Evolutionary conservation across 2,329 filamentous ascomycete genomes (phyloP), one percentile per base, ranked within the genome.

Genomic region (Arthrobotrys conoides): DNA sequence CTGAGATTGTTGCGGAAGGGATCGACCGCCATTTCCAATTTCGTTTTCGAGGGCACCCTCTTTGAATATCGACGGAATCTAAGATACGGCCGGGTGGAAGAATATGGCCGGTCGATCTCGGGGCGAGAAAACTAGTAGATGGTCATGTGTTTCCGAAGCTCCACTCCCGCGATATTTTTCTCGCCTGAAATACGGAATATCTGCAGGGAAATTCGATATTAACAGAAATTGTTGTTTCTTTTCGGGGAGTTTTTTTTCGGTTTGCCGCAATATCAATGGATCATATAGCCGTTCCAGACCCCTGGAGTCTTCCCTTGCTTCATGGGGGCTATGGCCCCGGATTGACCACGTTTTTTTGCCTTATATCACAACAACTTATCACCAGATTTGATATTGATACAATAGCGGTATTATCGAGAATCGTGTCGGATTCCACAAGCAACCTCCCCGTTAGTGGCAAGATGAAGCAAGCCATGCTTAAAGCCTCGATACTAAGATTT

Each of bases 151-250:
- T 72, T 67, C 30, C 18, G 41, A 41, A 75, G 51, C 36, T 63
- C 48, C 33, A 33, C 53, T 27, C 30, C 18, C 41, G 10, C 33
- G 36, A 59, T 36, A 46, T 57, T 27, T 38, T 41, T 61, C 57
- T 61, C 44, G 38, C 46, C 38, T 66, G 53, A 49, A 68, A 76
- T 70, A 44, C 46, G 41, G 65, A 57, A 64, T 61, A 59, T 61
- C 27, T 77, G 73, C 63, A 77, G 64, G 73, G 67, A 63, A 71
- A 59, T 14, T 24, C 22, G 51, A 71, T 61, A 77, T 71, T 67
- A 77, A 68, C 67, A 71, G 73, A 77, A 64, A 77, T 77, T 77
- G 66, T 71, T 51, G 20, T 61, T 70, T 71, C 48, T 77, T 48
- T 71, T 67, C 61, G 67, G 67, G 66, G 48, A 49, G 67, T 67